Evolutionary conservation across 129 eudicot genomes (phyloP), one percentile per base, ranked within the genome.

Genomic region (Lonicera japonica): DNA sequence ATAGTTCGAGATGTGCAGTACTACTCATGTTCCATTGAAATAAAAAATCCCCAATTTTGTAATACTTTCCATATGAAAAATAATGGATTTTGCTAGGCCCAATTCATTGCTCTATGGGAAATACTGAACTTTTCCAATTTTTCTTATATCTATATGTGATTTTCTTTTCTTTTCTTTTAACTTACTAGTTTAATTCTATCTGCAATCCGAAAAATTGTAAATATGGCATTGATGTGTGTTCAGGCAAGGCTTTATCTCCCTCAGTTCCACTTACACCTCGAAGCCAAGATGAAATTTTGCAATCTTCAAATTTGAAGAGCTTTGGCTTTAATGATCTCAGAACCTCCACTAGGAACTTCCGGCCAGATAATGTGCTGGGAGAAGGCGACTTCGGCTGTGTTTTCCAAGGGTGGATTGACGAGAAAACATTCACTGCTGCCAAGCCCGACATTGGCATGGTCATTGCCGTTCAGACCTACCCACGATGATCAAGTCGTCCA

Each of bases 341-440:
- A 64, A 52, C 73, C 57, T 82, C 89, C 53, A 86, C 95, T 7
- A 72, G 95, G 58, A 86, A 86, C 39, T 86, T 86, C 25, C 89
- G 89, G 6, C 89, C 95, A 1, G 95, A 86, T 75, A 82, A 87
- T 67, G 87, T 86, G 61, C 68, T 86, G 63, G 95, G 95, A 59
- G 89, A 86, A 83, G 95, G 95, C 20, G 89, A 84, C 38, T 86
- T 82, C 29, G 95, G 95, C 23, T 82, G 80, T 60, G 95, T 86
- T 19, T 86, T 82, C 13, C 80, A 82, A 60, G 95, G 95, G 15
- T 86, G 95, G 95, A 77, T 86, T 3, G 86, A 86, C 72, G 82
- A 80, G 64, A 77, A 77, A 36, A 76, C 90, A n/a, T 76, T 79
- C 25, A 62, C 77, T 25, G 87, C 95, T 43, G 74, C 95, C 18